Evolutionary conservation across 1,139 yeast species (phyloP), one percentile per base, ranked within the genome.

Genomic region (Lodderomyces margitis): DNA sequence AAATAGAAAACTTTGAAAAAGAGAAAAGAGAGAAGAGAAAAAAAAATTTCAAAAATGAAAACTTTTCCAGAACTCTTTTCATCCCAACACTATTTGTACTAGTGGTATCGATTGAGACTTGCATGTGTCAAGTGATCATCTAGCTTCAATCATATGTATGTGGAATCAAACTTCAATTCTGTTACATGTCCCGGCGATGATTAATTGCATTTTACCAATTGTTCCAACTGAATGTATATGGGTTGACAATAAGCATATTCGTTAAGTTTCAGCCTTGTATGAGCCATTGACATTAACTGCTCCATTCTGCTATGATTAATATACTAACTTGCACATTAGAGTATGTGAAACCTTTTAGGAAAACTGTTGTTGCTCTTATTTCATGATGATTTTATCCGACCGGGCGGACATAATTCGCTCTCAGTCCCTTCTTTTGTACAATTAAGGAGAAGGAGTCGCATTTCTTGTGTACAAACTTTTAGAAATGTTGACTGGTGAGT

Each of bases 191-290:
- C 41, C 57, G 59, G 82, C 85, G 48, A 71, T 78, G 87, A 81
- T 81, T 81, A 81, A 76, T 79, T 79, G 83, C 83, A 59, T 66
- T 68, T 60, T 65, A 78, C 87, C 87, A 81, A 81, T 81, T 81
- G 87, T 81, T 81, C 87, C 87, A 74, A 81, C 87, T 78, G 87
- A 81, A 80, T 77, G 57, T 54, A 35, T 62, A 74, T 71, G 71
- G 79, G 87, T 80, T 75, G 87, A 81, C 87, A 81, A 78, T 34
- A 66, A 61, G 83, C 83, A 76, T 67, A 62, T 59, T 81, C 86
- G 86, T 81, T 81, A 81, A 81, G 87, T 81, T 81, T 81, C 87
- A 81, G 87, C 87, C 87, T 81, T 81, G 87, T 81, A 81, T 81
- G 87, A 81, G 87, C 83, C 61, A 27, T 12, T 19, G 21, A 30